A percentile compares a stretch with the other conserved stretches of the same genome.
Conservation (phyloP, 768 basidiomycete species). For the Collybiopsis confluens region DNA sequence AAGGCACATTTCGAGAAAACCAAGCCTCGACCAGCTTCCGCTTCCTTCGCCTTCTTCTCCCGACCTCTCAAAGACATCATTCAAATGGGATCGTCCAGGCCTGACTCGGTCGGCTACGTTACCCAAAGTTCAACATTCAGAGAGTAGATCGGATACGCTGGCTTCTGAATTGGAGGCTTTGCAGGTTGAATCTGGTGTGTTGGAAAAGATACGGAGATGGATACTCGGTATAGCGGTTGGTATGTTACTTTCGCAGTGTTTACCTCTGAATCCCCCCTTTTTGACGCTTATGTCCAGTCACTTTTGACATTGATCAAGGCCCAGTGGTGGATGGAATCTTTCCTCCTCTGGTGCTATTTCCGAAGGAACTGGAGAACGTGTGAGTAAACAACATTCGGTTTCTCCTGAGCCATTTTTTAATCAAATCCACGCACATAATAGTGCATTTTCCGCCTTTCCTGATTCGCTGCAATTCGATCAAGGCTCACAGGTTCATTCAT, state of each 20-base stretch:
- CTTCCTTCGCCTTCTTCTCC: constrained; percentile 19
- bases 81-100: constrained; percentile 10
- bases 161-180: constrained; percentile 36
- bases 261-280: neutral
- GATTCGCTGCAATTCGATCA: constrained; percentile 85
- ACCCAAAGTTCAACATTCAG: constrained; percentile 32
- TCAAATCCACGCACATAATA: constrained; percentile 29
- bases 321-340: constrained; percentile 72
- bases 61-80: constrained; percentile 14
- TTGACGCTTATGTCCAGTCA: constrained; percentile 42
- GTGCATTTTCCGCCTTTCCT: constrained; percentile 90
- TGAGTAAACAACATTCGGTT: constrained; percentile 32
- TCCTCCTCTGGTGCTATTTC: constrained; percentile 60
- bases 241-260: constrained; percentile 21
- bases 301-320: constrained; percentile 87
- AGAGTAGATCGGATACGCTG: constrained; percentile 24
- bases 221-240: constrained; percentile 64
- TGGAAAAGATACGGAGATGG: constrained; percentile 59
- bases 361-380: constrained; percentile 80
- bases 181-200: constrained; percentile 41
- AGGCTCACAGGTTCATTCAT: constrained; percentile 80
- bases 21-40: constrained; percentile 17
- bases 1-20: constrained; percentile 14
- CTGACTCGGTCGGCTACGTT: constrained; percentile 44
- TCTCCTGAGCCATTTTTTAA: neutral